These are phyloP conservation scores for Oryza meridionalis DNA, from an alignment of 176 grass and related monocot genomes.

Conservation along the genomic window DNA sequence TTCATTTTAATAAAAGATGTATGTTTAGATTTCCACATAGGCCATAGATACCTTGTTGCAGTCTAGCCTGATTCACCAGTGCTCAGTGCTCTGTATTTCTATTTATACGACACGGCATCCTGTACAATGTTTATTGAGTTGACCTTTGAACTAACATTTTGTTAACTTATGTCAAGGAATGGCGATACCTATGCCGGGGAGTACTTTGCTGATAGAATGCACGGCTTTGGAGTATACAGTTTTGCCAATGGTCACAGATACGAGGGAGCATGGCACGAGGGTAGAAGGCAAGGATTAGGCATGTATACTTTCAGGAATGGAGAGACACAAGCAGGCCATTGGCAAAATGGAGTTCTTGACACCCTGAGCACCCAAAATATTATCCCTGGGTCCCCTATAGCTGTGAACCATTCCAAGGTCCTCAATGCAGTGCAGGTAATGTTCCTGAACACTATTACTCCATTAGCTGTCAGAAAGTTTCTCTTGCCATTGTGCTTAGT, in stretches of 20 bases:
- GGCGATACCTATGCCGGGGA: conserved; percentile 93
- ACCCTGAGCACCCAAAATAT: conserved; percentile 84
- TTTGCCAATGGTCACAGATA: conserved; percentile 98
- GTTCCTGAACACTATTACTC: background rate
- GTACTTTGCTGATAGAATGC: conserved; percentile 99
- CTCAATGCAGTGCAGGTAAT: conserved; percentile 94
- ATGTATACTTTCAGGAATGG: conserved; percentile 99
- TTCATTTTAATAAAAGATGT: background rate
- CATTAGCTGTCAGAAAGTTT: background rate
- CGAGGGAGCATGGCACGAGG: conserved; percentile 98
- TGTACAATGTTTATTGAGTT: background rate
- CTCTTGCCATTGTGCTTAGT: background rate
- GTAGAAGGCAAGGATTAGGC: conserved; percentile 91
- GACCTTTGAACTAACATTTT: conserved; percentile 45
- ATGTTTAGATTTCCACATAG: conserved; percentile 12
- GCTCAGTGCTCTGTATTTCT: background rate
- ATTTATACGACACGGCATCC: background rate
- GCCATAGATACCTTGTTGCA: background rate
- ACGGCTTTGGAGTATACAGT: conserved; percentile 93
- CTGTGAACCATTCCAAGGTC: conserved; percentile 88
- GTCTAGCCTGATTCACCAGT: background rate
- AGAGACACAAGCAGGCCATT: conserved; percentile 96
- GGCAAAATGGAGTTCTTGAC: conserved; percentile 86
- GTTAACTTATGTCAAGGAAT: conserved; percentile 65
- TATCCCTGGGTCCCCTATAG: conserved; percentile 72